Evolutionary conservation across 1,284 basidiomycete genomes (phyloP).

Genomic region (Trametes versicolor): DNA sequence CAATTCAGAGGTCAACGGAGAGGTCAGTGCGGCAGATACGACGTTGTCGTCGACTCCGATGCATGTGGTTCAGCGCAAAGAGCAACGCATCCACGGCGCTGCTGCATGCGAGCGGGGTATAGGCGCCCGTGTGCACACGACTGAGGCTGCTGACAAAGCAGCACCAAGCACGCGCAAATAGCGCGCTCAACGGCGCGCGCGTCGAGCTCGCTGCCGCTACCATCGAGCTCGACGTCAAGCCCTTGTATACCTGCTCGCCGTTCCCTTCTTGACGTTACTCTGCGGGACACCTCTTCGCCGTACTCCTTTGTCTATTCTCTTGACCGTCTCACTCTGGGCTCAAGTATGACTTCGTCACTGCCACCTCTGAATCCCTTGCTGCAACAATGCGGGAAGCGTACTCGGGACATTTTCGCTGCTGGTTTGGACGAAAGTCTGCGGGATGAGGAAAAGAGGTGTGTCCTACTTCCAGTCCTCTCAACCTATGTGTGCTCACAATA

Average conservation of each 20-base stretch:
- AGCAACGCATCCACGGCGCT: slow-evolving; percentile 2
- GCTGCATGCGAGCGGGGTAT: background rate
- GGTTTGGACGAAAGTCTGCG: slow-evolving; percentile 65
- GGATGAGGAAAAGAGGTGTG: slow-evolving; percentile 78
- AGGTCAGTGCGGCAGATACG: slow-evolving; percentile 11
- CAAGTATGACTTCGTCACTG: slow-evolving; percentile 55
- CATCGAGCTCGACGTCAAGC: slow-evolving; percentile 12
- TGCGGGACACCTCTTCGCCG: background rate
- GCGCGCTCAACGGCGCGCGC: slow-evolving; percentile 31
- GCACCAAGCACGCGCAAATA: slow-evolving; percentile 26
- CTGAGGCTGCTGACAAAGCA: slow-evolving; percentile 27
- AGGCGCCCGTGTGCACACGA: slow-evolving; percentile 20
- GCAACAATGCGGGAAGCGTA: slow-evolving; percentile 70
- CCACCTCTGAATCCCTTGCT: slow-evolving; percentile 75
- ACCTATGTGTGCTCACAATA: background rate
- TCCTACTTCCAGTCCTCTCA: slow-evolving; percentile 4
- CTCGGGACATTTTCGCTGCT: slow-evolving; percentile 73
- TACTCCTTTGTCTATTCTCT: background rate
- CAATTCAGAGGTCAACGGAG: slow-evolving; percentile 12
- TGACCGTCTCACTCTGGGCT: background rate
- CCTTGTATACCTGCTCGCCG: background rate
- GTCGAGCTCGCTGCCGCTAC: slow-evolving; percentile 25
- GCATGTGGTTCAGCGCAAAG: slow-evolving; percentile 28
- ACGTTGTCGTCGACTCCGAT: slow-evolving; percentile 23
- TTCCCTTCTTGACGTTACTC: background rate